phyloP scores from a whole-genome alignment of 2,329 filamentous ascomycete genomes.

The Penicillium sp. region DNA sequence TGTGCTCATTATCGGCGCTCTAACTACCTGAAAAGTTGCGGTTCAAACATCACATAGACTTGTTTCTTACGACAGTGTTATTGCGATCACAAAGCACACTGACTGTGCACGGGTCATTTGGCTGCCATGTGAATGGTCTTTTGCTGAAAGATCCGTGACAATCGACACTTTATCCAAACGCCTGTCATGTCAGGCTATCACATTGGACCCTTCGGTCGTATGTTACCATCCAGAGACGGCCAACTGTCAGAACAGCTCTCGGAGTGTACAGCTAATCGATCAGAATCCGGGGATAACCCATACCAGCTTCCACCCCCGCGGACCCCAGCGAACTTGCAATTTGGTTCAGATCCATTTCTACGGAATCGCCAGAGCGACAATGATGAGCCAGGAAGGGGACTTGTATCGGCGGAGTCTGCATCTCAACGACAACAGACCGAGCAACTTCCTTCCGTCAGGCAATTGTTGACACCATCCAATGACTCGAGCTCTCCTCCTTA shows the following conservation, averaged over 20 bases:
- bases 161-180: constrained; percentile 4
- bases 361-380: constrained; percentile 25
- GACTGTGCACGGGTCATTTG: neutral
- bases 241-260: constrained; percentile 26
- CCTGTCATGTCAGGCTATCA: constrained; percentile 38
- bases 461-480: constrained; percentile 37
- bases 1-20: neutral
- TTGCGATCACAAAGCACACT: neutral
- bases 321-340: constrained; percentile 31
- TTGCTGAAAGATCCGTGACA: constrained; percentile 1
- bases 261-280: constrained; percentile 31
- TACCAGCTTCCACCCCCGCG: constrained; percentile 44
- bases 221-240: constrained; percentile 32
- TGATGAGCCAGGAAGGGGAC: constrained; percentile 18
- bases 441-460: constrained; percentile 41
- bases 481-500: constrained; percentile 31
- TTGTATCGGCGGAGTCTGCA: constrained; percentile 10
- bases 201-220: constrained; percentile 41
- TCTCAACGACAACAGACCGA: constrained; percentile 22
- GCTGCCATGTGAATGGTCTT: constrained; percentile 16
- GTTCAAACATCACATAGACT: neutral
- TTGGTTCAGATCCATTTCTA: constrained; percentile 34
- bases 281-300: constrained; percentile 31
- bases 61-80: neutral
- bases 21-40: neutral